Evolutionary conservation across 2,329 filamentous ascomycete genomes (phyloP), one percentile per base, ranked within the genome.

Genomic region (Penicillium sp.): DNA sequence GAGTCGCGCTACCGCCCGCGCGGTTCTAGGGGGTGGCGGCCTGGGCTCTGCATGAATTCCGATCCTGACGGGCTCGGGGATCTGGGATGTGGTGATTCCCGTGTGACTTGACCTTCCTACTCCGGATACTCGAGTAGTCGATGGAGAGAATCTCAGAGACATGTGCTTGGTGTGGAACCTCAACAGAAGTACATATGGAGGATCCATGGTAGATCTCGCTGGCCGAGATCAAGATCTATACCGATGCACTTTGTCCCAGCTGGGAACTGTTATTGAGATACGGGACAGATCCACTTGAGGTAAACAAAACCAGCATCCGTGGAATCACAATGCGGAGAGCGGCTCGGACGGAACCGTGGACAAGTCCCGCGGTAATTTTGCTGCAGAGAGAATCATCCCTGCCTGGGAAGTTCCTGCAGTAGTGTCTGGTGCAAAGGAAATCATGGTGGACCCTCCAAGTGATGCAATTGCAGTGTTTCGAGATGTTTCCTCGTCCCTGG

Each of bases 341-440:
- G 35, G 35, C 4, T 33, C 43, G 30, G 25, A 11, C 10, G 32
- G 40, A 33, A 37, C 35, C 31, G 30, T 38, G 38, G 41, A 30
- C 39, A 18, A 17, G 16, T 41, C 37, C 37, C 37, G 37, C 37
- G 29, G 41, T 44, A 44, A 37, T 37, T 41, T 39, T 32, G 11
- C 32, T 22, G 18, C 18, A 22, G 5, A 5, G 18, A 9, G 17
- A 29, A 15, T 28, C 32, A 36, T 26, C 18, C 29, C 16, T 18
- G 35, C 47, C 48, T 48, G 37, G 42, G 44, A 50, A 60, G 59
- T 62, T 61, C 59, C 59, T 62, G 59, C 59, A 60, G 60, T 62
- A 62, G 59, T 50, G 58, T 35, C 48, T 16, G 13, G 30, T 39
- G 43, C 39, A 39, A 39, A 30, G 42, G 17, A 35, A 45, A 42